Conservation (phyloP, 176 grass and related monocot species). For the Aechmea fasciata region DNA sequence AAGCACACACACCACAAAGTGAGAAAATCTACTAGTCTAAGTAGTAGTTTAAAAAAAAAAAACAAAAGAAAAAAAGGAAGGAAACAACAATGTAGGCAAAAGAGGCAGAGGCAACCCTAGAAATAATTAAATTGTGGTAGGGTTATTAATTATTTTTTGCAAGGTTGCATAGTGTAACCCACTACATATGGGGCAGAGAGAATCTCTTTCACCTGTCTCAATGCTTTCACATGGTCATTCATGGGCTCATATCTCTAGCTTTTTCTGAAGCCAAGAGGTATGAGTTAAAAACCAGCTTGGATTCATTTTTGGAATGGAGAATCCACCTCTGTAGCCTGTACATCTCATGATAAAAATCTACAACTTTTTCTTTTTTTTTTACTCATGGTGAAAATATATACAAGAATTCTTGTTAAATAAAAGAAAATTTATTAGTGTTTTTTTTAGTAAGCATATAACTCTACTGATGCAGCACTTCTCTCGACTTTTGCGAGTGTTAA, state of each 20-base stretch:
- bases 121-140: too few species aligned
- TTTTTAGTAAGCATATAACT: too few species aligned
- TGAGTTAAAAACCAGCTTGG: background rate
- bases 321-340: background rate
- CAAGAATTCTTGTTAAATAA: too few species aligned
- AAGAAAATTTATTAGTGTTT: too few species aligned
- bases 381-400: too few species aligned
- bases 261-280: background rate
- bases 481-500: too few species aligned
- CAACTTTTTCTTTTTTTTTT: too few species aligned
- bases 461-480: too few species aligned
- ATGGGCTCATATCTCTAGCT: background rate
- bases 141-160: slow-evolving; percentile 19
- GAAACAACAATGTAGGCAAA: background rate
- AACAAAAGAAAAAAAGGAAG: too few species aligned
- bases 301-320: background rate
- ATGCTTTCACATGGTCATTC: slow-evolving; percentile 25
- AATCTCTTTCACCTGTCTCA: slow-evolving; percentile 43
- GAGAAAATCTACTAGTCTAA: background rate
- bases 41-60: background rate
- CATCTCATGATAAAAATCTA: too few species aligned
- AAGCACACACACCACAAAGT: background rate
- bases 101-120: background rate
- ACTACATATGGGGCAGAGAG: slow-evolving; percentile 12
- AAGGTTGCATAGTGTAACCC: slow-evolving; percentile 21